Evolutionary conservation across 805 yeast species (phyloP).

Genomic region (Jamesozyma lodderae): DNA sequence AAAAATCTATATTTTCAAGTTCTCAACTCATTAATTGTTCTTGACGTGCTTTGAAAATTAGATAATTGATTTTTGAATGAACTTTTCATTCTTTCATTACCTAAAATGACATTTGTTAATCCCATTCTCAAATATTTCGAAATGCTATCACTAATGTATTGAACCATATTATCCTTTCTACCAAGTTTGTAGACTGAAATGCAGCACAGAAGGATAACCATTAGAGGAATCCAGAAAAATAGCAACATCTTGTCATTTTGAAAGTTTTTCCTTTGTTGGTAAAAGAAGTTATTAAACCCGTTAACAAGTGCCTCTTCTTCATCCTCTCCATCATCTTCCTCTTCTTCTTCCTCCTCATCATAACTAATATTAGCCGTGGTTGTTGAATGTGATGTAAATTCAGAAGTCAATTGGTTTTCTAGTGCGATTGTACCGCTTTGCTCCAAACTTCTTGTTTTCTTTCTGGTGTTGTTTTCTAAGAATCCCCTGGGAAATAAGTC

Average conservation of each 20-base stretch:
- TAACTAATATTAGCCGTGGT: not conserved
- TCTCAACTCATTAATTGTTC: not conserved
- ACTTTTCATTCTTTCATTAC: constrained; percentile 39
- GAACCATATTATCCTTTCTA: constrained; percentile 26
- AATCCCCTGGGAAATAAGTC: constrained; percentile 48
- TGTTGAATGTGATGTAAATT: not conserved
- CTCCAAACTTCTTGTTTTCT: not conserved
- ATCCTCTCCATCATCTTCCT: constrained; percentile 16
- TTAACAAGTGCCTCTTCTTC: constrained; percentile 25
- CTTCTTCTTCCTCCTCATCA: constrained; percentile 1
- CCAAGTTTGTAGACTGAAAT: constrained; percentile 34
- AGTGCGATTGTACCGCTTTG: not conserved
- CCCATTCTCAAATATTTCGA: constrained; percentile 34
- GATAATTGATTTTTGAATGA: constrained; percentile 29
- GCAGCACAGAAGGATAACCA: constrained; percentile 44
- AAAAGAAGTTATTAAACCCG: constrained; percentile 31
- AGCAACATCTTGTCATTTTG: constrained; percentile 71
- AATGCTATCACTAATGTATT: constrained; percentile 13
- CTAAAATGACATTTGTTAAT: constrained; percentile 40
- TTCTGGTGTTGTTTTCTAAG: constrained; percentile 1
- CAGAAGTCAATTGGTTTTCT: not conserved
- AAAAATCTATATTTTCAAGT: too few species aligned
- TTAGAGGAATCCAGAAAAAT: constrained; percentile 83
- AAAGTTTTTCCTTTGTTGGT: constrained; percentile 34
- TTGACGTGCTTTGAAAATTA: constrained; percentile 13